phyloP scores from a whole-genome alignment of 352 stramenopile species.

The Globisporangium orthogonon region DNA sequence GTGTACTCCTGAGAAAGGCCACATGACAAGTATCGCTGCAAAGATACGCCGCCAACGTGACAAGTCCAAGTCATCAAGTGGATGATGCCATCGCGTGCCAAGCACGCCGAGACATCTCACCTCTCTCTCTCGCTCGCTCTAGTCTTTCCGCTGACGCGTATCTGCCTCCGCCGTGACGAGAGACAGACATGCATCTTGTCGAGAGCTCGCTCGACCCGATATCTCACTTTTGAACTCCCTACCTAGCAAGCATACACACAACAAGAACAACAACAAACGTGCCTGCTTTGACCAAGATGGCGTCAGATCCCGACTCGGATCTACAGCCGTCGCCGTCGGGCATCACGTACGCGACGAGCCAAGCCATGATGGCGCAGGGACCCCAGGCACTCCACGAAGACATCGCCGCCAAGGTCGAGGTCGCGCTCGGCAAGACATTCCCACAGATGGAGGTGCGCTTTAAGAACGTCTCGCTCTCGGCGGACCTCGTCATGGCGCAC shows the following conservation, averaged over 20 bases:
- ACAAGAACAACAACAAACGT: neutral
- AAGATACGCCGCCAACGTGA: too few relatives aligned
- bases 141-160: too few relatives aligned
- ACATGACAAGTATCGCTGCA: neutral
- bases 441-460: conserved; percentile 49
- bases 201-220: too few relatives aligned
- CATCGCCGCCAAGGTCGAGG: conserved; percentile 26
- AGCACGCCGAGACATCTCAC: too few relatives aligned
- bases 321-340: conserved; percentile 1
- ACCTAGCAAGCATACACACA: neutral
- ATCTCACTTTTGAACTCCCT: neutral
- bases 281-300: conserved; percentile 1
- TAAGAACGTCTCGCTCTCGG: conserved; percentile 33
- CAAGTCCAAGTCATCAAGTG: too few relatives aligned
- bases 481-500: conserved; percentile 23
- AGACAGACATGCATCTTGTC: too few relatives aligned
- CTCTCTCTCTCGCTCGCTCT: too few relatives aligned
- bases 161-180: too few relatives aligned
- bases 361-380: conserved; percentile 25
- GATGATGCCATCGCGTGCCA: too few relatives aligned
- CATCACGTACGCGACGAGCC: conserved; percentile 21
- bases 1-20: neutral
- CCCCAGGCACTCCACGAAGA: conserved; percentile 27
- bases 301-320: conserved; percentile 3
- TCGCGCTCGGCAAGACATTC: conserved; percentile 25